These are phyloP conservation scores for Cystobasidium ongulense DNA, from an alignment of 768 basidiomycete genomes.

Conservation along the genomic window DNA sequence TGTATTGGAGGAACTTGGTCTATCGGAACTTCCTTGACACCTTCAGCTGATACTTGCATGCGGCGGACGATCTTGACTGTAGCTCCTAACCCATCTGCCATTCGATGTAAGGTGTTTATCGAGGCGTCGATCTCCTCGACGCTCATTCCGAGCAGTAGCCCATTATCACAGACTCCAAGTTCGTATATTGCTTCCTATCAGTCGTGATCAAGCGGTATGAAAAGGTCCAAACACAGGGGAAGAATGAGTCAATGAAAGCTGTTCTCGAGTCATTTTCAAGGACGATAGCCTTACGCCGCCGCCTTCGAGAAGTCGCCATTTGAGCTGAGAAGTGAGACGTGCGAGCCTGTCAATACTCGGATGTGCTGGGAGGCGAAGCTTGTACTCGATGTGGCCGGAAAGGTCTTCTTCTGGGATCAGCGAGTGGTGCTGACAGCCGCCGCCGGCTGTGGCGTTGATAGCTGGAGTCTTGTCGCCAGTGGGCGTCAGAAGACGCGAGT, in stretches of 20 bases:
- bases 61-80: neutral
- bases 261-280: neutral
- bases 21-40: neutral
- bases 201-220: neutral
- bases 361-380: conserved; percentile 34
- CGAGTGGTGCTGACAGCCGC: neutral
- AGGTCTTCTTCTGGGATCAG: conserved; percentile 35
- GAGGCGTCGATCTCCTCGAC: conserved; percentile 67
- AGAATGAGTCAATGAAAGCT: neutral
- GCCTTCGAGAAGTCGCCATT: conserved; percentile 84
- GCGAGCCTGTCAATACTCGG: conserved; percentile 45
- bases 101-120: conserved; percentile 76
- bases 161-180: conserved; percentile 72
- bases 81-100: conserved; percentile 90
- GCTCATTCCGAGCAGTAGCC: conserved; percentile 70
- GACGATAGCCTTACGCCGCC: conserved; percentile 53
- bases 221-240: neutral
- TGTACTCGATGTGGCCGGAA: conserved; percentile 38
- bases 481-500: neutral
- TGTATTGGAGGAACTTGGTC: neutral
- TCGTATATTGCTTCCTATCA: conserved; percentile 62
- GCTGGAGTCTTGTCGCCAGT: neutral
- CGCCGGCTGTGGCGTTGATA: neutral
- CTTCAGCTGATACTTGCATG: neutral
- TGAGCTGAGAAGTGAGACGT: conserved; percentile 79